Evolutionary conservation across 768 basidiomycete genomes (phyloP).

Genomic region (Serendipita vermifera): DNA sequence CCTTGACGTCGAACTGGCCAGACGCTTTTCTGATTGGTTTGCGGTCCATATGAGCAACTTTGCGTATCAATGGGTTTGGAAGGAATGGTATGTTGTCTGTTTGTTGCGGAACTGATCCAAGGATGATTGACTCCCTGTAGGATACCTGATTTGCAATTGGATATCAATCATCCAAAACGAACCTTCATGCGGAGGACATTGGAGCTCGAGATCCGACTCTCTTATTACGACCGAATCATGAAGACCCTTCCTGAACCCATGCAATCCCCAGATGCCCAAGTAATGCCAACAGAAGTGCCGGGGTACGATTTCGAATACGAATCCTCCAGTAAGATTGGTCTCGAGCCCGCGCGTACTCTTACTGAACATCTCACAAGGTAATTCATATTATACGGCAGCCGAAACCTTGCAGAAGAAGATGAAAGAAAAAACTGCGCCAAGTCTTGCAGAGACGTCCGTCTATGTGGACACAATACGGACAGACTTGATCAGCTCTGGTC

Average conservation of each 20-base stretch:
- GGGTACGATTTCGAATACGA: conserved; percentile 76
- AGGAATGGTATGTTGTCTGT: conserved; percentile 66
- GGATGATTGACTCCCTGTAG: conserved; percentile 34
- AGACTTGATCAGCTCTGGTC: conserved; percentile 46
- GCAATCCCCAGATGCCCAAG: conserved; percentile 48
- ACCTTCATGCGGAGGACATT: conserved; percentile 76
- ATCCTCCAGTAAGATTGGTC: conserved; percentile 43
- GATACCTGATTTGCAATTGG: conserved; percentile 69
- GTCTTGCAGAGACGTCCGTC: conserved; percentile 64
- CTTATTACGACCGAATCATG: conserved; percentile 85
- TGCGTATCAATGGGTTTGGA: conserved; percentile 98
- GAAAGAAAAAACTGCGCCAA: conserved; percentile 66
- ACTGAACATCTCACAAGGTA: neutral
- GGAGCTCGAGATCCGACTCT: conserved; percentile 79
- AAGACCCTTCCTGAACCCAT: conserved; percentile 78
- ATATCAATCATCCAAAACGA: conserved; percentile 70
- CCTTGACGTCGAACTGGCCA: conserved; percentile 70
- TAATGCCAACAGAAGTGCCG: conserved; percentile 58
- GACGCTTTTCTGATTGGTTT: conserved; percentile 90
- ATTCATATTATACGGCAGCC: conserved; percentile 65
- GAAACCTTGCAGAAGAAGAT: conserved; percentile 65
- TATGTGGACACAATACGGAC: conserved; percentile 60
- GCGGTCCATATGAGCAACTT: conserved; percentile 95
- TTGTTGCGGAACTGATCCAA: neutral
- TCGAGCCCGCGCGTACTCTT: conserved; percentile 1